Evolutionary conservation across 352 stramenopile species (phyloP).

Genomic region (Globisporangium apiculatum): DNA sequence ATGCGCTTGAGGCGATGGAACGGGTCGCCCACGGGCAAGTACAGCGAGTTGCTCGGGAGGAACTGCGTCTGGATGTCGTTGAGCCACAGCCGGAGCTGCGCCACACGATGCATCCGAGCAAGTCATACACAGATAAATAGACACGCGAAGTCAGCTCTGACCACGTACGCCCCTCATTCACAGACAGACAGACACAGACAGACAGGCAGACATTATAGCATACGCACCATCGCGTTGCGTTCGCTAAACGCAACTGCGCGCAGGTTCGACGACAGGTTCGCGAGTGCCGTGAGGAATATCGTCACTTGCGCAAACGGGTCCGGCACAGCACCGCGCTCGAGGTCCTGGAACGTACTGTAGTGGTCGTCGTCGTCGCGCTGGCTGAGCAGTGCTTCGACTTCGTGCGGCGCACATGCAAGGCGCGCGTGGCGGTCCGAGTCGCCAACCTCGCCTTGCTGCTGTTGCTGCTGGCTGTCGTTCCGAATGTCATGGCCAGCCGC

Average conservation of each 20-base stretch:
- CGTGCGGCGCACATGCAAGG: constrained; percentile 24
- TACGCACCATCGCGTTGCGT: constrained; percentile 62
- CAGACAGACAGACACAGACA: background rate
- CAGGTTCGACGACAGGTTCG: constrained; percentile 70
- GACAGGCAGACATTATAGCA: too few relatives aligned
- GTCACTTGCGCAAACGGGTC: constrained; percentile 70
- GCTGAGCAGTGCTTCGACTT: constrained; percentile 45
- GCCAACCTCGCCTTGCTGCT: constrained; percentile 2
- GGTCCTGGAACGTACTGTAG: constrained; percentile 59
- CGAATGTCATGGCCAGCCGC: too few relatives aligned
- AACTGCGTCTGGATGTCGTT: constrained; percentile 58
- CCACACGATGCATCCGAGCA: too few relatives aligned
- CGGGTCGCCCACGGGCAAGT: constrained; percentile 68
- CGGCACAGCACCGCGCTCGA: constrained; percentile 28
- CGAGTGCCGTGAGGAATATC: constrained; percentile 58
- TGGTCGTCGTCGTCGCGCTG: constrained; percentile 43
- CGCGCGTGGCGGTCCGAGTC: constrained; percentile 12
- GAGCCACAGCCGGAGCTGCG: constrained; percentile 60
- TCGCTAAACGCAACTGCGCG: constrained; percentile 41
- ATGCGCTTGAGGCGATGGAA: constrained; percentile 74
- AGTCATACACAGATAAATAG: background rate
- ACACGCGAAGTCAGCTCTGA: background rate
- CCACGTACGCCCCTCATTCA: too few relatives aligned
- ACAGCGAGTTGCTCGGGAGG: constrained; percentile 72
- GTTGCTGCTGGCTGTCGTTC: constrained; percentile 12